Evolutionary conservation across 1,284 basidiomycete genomes (phyloP), one percentile per base, ranked within the genome.

Genomic region (Inonotus obliquus): DNA sequence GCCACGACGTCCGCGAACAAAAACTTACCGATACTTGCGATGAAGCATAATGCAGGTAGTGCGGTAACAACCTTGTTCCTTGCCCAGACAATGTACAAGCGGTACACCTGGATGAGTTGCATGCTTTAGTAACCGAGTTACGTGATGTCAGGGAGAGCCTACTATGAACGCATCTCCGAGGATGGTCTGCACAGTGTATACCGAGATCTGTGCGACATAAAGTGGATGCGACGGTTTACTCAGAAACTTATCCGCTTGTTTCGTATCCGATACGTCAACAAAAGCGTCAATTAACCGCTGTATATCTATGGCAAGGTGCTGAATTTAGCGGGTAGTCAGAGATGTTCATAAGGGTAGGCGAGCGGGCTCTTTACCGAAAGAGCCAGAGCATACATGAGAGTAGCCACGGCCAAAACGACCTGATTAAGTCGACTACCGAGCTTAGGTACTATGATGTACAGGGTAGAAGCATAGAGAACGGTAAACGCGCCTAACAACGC

Each of bases 141-240:
- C 17, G 48, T 7, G 52, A 5, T 47, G 0, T 59, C 9, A 47
- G 1, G 44, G 32, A 4, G 19, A 19, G 23, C 69, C 14, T 62
- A 73, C 73, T 63, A 73, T 69, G 29, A 74, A 70, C 25, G 70
- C 68, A 61, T 74, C 72, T 11, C 73, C 73, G 23, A 74, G 69
- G 19, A 75, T 58, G 0, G 72, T 74, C 63, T 75, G 73, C 17
- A 66, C 65, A 21, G 68, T 63, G 59, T 74, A 74, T 9, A 71
- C 66, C n/a, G 71, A 65, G 37, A 69, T 72, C 23, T 71, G 70
- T 37, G 72, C 67, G 13, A 71, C 54, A 41, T 71, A 72, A 0
- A 69, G 67, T 39, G 65, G 61, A 7, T 66, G 51, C 29, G 59
- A 65, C 41, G 68, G 64, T 51, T 67, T 58, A 21, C 63, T 61